Conservation (phyloP, 176 grass and related monocot species). For the Oryza australiensis region DNA sequence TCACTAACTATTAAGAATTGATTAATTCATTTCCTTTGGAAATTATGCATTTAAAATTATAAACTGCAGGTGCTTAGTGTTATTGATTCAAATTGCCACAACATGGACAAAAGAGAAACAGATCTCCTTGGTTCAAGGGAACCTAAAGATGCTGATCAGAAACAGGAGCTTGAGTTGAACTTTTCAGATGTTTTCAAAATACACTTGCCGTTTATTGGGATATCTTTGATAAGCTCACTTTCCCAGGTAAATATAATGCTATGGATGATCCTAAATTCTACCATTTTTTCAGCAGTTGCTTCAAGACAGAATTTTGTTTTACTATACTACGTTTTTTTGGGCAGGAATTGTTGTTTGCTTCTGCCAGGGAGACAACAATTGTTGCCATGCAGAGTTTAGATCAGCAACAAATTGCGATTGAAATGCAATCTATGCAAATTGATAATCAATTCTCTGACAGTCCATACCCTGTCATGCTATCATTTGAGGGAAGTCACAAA, state of each 20-base stretch:
- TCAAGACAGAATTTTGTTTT: constrained; percentile 15
- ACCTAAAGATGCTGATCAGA: constrained; percentile 70
- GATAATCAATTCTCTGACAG: constrained; percentile 93
- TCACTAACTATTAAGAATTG: constrained; percentile 20
- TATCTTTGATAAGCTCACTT: constrained; percentile 92
- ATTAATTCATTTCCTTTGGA: constrained; percentile 22
- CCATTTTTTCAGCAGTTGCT: neutral
- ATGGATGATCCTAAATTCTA: neutral
- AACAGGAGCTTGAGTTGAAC: constrained; percentile 60
- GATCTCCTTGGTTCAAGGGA: constrained; percentile 69
- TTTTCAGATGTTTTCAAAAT: constrained; percentile 73
- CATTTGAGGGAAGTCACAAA: constrained; percentile 75
- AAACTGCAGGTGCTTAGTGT: constrained; percentile 82
- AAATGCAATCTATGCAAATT: constrained; percentile 88
- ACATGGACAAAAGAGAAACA: constrained; percentile 67
- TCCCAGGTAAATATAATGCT: constrained; percentile 65
- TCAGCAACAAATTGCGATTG: constrained; percentile 68
- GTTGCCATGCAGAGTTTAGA: constrained; percentile 89
- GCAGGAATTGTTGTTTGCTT: constrained; percentile 92
- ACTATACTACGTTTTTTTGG: constrained; percentile 35
- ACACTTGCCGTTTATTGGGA: constrained; percentile 78
- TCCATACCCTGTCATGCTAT: constrained; percentile 83
- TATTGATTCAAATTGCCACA: constrained; percentile 83
- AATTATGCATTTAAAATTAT: constrained; percentile 43
- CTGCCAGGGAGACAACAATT: constrained; percentile 76